These are phyloP conservation scores for Cytospora chrysosperma DNA, from an alignment of 2,329 filamentous ascomycete species.

Conservation along the genomic window DNA sequence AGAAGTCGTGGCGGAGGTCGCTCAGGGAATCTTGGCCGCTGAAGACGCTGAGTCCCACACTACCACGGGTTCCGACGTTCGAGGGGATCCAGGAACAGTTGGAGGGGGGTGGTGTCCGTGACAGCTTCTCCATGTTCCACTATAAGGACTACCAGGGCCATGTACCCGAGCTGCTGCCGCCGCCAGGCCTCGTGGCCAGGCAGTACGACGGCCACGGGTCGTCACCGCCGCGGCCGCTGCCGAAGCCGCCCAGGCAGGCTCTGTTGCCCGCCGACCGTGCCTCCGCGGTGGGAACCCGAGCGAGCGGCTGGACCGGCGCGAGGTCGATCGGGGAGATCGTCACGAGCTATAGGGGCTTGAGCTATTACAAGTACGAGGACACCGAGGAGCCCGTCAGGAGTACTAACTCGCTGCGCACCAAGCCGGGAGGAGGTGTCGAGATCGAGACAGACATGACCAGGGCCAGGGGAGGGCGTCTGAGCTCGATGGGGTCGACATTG, in stretches of 20 bases:
- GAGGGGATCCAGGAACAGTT: background rate
- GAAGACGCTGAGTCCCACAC: constrained; percentile 34
- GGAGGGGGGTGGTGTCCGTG: background rate
- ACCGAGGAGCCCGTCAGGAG: constrained; percentile 16
- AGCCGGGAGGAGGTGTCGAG: background rate
- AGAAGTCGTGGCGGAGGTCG: constrained; percentile 20
- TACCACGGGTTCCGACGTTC: constrained; percentile 33
- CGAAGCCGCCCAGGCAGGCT: constrained; percentile 23
- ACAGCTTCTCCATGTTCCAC: constrained; percentile 16
- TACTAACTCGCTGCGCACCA: constrained; percentile 6
- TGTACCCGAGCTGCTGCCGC: constrained; percentile 8
- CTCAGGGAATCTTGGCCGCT: constrained; percentile 32
- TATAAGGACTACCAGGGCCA: constrained; percentile 15
- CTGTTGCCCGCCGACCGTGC: constrained; percentile 17
- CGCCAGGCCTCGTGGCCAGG: constrained; percentile 17
- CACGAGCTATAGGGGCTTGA: constrained; percentile 14
- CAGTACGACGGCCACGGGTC: constrained; percentile 2
- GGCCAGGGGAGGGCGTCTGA: constrained; percentile 28
- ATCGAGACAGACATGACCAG: constrained; percentile 15
- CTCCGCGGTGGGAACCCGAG: background rate
- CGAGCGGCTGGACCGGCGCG: background rate
- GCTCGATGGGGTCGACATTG: constrained; percentile 48
- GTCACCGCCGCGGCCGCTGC: constrained; percentile 23
- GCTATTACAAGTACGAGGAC: constrained; percentile 21
- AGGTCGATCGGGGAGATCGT: background rate